These are phyloP conservation scores for Passiflora organensis DNA, from an alignment of 345 rosid species.

Conservation along the genomic window DNA sequence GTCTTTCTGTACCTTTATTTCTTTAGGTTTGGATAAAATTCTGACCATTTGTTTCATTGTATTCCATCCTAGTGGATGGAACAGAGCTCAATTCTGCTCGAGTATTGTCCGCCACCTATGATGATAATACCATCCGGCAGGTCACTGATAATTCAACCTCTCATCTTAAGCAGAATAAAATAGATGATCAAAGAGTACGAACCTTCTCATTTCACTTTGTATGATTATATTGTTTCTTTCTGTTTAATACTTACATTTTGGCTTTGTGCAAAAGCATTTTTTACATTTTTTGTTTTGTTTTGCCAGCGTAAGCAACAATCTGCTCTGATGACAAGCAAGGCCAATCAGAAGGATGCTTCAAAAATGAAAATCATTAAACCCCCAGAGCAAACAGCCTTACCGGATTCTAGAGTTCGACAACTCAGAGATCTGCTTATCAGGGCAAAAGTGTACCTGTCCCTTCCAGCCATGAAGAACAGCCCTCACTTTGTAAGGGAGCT, in stretches of 20 bases:
- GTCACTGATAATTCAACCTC: slow-evolving; percentile 29
- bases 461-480: slow-evolving; percentile 64
- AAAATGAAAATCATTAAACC: slow-evolving; percentile 28
- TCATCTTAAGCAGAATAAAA: slow-evolving; percentile 8
- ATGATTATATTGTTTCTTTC: too few relatives aligned
- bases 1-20: too few relatives aligned
- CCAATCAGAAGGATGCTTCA: slow-evolving; percentile 27
- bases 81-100: slow-evolving; percentile 67
- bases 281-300: background rate
- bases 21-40: too few relatives aligned
- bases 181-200: too few relatives aligned
- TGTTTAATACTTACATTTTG: too few relatives aligned
- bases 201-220: too few relatives aligned
- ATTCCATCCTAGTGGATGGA: slow-evolving; percentile 28
- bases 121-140: slow-evolving; percentile 44
- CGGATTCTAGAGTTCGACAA: slow-evolving; percentile 64
- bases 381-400: slow-evolving; percentile 29
- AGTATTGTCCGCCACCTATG: slow-evolving; percentile 65
- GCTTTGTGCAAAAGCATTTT: too few relatives aligned
- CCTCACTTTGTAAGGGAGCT: slow-evolving; percentile 75
- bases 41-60: slow-evolving; percentile 13
- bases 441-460: slow-evolving; percentile 85
- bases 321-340: slow-evolving; percentile 22
- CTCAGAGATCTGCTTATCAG: slow-evolving; percentile 90
- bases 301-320: slow-evolving; percentile 31